Evolutionary conservation across 164 flowering plant species (phyloP).

Genomic region (Macadamia tetraphylla): DNA sequence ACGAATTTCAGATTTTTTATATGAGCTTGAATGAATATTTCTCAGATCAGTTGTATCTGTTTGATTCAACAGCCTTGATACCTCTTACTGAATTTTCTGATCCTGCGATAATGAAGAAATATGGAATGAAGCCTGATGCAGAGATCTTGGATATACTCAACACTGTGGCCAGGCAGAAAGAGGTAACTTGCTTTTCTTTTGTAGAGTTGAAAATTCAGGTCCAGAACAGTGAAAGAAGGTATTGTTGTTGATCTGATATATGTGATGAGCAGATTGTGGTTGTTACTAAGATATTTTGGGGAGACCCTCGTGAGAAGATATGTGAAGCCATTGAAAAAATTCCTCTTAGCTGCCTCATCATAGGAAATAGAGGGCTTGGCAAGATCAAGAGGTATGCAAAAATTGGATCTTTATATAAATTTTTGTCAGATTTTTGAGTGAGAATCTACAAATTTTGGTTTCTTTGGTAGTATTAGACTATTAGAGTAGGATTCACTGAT

Average conservation of each 20-base stretch:
- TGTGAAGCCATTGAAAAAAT: slow-evolving; percentile 55
- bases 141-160: slow-evolving; percentile 49
- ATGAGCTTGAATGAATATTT: too few relatives aligned
- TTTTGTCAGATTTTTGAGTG: neutral
- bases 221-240: too few relatives aligned
- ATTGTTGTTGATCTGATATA: too few relatives aligned
- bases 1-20: too few relatives aligned
- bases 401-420: too few relatives aligned
- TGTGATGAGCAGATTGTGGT: slow-evolving; percentile 37
- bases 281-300: slow-evolving; percentile 65
- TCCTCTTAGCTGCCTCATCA: slow-evolving; percentile 47
- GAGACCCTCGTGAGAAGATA: slow-evolving; percentile 69
- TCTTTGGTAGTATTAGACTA: neutral
- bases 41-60: too few relatives aligned
- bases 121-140: slow-evolving; percentile 46
- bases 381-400: slow-evolving; percentile 36
- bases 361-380: slow-evolving; percentile 76
- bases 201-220: too few relatives aligned
- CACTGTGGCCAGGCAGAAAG: slow-evolving; percentile 38
- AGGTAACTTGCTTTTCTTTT: slow-evolving; percentile 21
- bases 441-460: neutral
- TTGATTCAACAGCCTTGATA: slow-evolving; percentile 40
- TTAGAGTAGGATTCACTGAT: neutral
- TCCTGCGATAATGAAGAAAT: slow-evolving; percentile 44
- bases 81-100: slow-evolving; percentile 49